Conservation (phyloP, 257 asterid species). For the Agastache rugosa region DNA sequence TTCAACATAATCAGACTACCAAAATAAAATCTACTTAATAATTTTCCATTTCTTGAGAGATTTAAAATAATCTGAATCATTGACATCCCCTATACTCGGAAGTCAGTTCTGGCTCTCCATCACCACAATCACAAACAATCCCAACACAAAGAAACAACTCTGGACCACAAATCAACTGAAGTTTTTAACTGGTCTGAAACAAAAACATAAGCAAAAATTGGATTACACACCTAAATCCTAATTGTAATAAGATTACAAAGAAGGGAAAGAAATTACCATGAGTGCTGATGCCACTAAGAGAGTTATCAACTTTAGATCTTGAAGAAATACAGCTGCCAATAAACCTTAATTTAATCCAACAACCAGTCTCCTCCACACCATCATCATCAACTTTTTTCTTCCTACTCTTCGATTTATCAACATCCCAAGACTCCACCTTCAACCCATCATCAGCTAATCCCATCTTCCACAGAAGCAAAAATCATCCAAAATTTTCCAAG, state of each 20-base stretch:
- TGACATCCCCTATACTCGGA: not conserved
- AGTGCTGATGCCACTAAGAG: slow-evolving; percentile 88
- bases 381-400: slow-evolving; percentile 48
- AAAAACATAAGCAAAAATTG: slow-evolving; percentile 1
- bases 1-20: not conserved
- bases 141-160: slow-evolving; percentile 20
- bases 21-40: slow-evolving; percentile 2
- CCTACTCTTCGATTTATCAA: slow-evolving; percentile 50
- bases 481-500: slow-evolving; percentile 41
- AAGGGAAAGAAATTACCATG: slow-evolving; percentile 56
- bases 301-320: slow-evolving; percentile 96
- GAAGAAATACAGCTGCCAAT: slow-evolving; percentile 88
- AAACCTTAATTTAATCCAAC: slow-evolving; percentile 78
- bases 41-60: slow-evolving; percentile 1
- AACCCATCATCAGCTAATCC: slow-evolving; percentile 62
- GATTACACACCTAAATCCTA: slow-evolving; percentile 5
- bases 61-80: not conserved
- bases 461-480: slow-evolving; percentile 59
- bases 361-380: slow-evolving; percentile 59
- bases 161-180: slow-evolving; percentile 1
- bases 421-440: slow-evolving; percentile 60
- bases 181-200: not conserved
- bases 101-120: slow-evolving; percentile 17
- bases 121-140: slow-evolving; percentile 20
- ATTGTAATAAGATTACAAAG: slow-evolving; percentile 5